Percentiles rank a stretch among this genome's conserved stretches.
Evolutionary conservation across 2,329 filamentous ascomycete genomes (phyloP).

Genomic region (Nannizziopsis barbatae): DNA sequence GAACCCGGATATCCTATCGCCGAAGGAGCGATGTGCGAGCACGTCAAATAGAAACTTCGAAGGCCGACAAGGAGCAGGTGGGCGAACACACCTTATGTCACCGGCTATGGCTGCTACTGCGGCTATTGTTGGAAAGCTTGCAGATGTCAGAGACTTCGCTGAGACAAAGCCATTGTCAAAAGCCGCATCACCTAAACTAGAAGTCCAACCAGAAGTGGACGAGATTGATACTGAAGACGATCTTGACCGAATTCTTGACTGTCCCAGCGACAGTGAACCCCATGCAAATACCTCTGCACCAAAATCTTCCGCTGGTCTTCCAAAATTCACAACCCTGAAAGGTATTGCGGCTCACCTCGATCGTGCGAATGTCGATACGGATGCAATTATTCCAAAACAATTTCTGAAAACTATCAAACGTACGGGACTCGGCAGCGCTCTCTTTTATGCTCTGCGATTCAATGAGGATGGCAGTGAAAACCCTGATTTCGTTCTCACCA

Average conservation of each 20-base stretch:
- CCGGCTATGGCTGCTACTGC: slow-evolving; percentile 93
- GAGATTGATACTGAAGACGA: slow-evolving; percentile 52
- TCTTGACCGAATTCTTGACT: slow-evolving; percentile 52
- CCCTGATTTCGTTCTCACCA: slow-evolving; percentile 76
- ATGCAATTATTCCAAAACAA: slow-evolving; percentile 98
- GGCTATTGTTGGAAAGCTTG: slow-evolving; percentile 77
- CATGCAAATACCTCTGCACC: slow-evolving; percentile 50
- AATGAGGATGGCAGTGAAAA: slow-evolving; percentile 63
- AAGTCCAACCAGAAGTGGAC: slow-evolving; percentile 50
- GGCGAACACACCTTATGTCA: slow-evolving; percentile 91
- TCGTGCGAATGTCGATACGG: slow-evolving; percentile 88
- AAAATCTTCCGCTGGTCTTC: slow-evolving; percentile 52
- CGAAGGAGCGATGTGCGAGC: slow-evolving; percentile 84
- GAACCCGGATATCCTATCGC: slow-evolving; percentile 94
- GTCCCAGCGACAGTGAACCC: slow-evolving; percentile 51
- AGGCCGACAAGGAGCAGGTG: slow-evolving; percentile 82
- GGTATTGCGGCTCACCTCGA: slow-evolving; percentile 83
- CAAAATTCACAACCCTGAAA: slow-evolving; percentile 72
- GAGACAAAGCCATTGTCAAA: slow-evolving; percentile 34
- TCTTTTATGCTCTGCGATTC: slow-evolving; percentile 79
- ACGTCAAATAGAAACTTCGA: slow-evolving; percentile 98
- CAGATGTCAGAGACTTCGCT: slow-evolving; percentile 75
- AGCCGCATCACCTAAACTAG: slow-evolving; percentile 47
- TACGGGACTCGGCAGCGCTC: slow-evolving; percentile 75
- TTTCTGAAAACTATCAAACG: slow-evolving; percentile 99